Evolutionary conservation across 1,284 basidiomycete genomes (phyloP).

Genomic region (Sanghuangporus baumii): DNA sequence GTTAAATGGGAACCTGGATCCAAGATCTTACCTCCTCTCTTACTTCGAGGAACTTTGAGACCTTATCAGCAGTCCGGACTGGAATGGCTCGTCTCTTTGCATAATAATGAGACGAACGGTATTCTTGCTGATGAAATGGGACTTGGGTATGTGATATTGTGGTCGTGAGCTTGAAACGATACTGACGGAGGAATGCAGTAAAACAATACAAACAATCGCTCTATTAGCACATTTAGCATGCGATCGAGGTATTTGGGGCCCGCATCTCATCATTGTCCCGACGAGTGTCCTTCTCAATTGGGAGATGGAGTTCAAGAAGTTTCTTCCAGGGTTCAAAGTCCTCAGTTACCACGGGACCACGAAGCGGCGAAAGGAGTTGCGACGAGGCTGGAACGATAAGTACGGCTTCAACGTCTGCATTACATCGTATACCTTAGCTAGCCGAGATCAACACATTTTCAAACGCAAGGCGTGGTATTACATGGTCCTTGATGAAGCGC

Average conservation of each 20-base stretch:
- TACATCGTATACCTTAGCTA: conserved; percentile 91
- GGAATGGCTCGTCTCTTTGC: conserved; percentile 92
- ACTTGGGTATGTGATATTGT: conserved; percentile 58
- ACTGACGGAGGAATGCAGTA: conserved; percentile 42
- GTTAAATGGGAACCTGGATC: conserved; percentile 56
- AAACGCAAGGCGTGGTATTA: conserved; percentile 96
- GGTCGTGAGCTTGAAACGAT: not conserved
- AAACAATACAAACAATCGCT: conserved; percentile 96
- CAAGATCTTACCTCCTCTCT: conserved; percentile 68
- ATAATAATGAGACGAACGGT: conserved; percentile 85
- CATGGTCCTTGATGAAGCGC: conserved; percentile 94
- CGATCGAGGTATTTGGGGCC: conserved; percentile 94
- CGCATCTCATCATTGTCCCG: conserved; percentile 92
- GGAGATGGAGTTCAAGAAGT: conserved; percentile 99
- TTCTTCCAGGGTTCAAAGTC: conserved; percentile 89
- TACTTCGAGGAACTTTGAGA: conserved; percentile 83
- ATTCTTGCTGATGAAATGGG: conserved; percentile 95
- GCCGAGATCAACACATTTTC: conserved; percentile 91
- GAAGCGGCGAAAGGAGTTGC: conserved; percentile 89
- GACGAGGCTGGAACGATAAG: conserved; percentile 92
- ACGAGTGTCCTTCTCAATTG: conserved; percentile 95
- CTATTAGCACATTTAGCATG: conserved; percentile 91
- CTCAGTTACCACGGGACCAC: conserved; percentile 90
- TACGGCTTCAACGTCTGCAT: conserved; percentile 95
- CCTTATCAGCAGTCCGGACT: conserved; percentile 94